Percentiles rank a stretch among this genome's conserved stretches.
These are phyloP conservation scores for Eustoma russellianum DNA, from an alignment of 257 asterid species.

Conservation along the genomic window DNA sequence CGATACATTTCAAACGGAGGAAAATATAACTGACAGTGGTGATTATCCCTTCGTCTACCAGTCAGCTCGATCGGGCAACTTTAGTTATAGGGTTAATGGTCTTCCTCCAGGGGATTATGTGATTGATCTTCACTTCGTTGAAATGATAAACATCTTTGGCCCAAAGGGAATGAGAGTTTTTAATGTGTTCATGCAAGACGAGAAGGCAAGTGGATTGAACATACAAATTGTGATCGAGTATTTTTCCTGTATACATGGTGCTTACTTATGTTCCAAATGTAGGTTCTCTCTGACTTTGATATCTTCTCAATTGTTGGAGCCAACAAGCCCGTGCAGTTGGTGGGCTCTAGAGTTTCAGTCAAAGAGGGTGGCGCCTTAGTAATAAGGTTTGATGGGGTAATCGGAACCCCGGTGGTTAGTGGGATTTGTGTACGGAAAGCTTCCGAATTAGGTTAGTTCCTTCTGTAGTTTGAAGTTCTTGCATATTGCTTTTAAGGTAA, in stretches of 20 bases:
- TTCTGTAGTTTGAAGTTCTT: not conserved
- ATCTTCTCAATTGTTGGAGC: slow-evolving; percentile 86
- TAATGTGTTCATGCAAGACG: slow-evolving; percentile 75
- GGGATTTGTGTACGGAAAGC: slow-evolving; percentile 77
- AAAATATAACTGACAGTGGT: slow-evolving; percentile 56
- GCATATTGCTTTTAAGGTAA: slow-evolving; percentile 2
- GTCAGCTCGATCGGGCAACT: slow-evolving; percentile 75
- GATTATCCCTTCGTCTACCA: slow-evolving; percentile 66
- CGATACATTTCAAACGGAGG: slow-evolving; percentile 72
- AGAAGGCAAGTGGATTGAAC: slow-evolving; percentile 52
- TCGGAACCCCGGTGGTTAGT: slow-evolving; percentile 82
- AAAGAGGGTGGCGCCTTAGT: slow-evolving; percentile 55
- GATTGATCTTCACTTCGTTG: slow-evolving; percentile 82
- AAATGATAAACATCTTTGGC: slow-evolving; percentile 67
- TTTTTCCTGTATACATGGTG: not conserved
- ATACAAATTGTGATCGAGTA: not conserved
- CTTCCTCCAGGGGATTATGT: slow-evolving; percentile 64
- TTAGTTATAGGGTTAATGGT: slow-evolving; percentile 49
- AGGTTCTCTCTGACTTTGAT: slow-evolving; percentile 84
- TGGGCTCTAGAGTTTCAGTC: slow-evolving; percentile 53
- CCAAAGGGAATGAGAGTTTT: slow-evolving; percentile 95
- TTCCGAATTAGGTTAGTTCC: slow-evolving; percentile 37
- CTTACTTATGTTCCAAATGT: slow-evolving; percentile 12
- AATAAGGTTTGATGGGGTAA: slow-evolving; percentile 68
- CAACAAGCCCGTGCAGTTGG: slow-evolving; percentile 78